Conservation (phyloP, 2,329 filamentous ascomycete genomes). For the Colletotrichum filicis region DNA sequence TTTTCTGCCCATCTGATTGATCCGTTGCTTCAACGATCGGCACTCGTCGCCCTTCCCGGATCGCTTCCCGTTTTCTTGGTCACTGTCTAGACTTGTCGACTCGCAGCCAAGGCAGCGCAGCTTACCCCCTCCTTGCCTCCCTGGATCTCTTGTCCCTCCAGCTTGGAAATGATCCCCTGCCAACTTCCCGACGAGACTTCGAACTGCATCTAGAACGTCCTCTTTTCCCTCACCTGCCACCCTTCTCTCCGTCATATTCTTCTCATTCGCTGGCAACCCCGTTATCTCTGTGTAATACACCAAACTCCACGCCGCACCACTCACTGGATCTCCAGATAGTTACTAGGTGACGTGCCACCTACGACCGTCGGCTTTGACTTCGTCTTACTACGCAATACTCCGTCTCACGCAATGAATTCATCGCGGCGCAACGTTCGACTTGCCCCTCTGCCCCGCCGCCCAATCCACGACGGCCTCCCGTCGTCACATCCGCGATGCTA, state of each 20-base stretch:
- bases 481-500: conserved; percentile 23
- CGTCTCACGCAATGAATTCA: conserved; percentile 15
- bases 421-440: neutral
- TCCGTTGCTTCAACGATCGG: conserved; percentile 21
- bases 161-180: neutral
- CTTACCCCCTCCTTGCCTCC: conserved; percentile 9
- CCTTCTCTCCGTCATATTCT: neutral
- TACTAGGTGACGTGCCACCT: neutral
- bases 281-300: conserved; percentile 1
- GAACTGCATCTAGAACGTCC: conserved; percentile 27
- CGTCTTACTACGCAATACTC: conserved; percentile 6
- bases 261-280: conserved; percentile 16
- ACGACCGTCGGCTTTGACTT: neutral
- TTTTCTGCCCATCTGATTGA: conserved; percentile 3
- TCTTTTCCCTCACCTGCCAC: neutral
- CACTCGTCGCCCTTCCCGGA: neutral
- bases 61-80: neutral
- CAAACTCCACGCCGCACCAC: neutral
- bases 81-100: conserved; percentile 5
- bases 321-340: neutral
- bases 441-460: neutral
- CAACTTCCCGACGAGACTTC: conserved; percentile 15
- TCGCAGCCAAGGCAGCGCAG: neutral
- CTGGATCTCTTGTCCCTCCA: neutral
- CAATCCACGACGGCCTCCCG: conserved; percentile 9